Base-by-base conservation (phyloP, 495 filamentous ascomycete species). In the Aspergillus nidulans region DNA sequence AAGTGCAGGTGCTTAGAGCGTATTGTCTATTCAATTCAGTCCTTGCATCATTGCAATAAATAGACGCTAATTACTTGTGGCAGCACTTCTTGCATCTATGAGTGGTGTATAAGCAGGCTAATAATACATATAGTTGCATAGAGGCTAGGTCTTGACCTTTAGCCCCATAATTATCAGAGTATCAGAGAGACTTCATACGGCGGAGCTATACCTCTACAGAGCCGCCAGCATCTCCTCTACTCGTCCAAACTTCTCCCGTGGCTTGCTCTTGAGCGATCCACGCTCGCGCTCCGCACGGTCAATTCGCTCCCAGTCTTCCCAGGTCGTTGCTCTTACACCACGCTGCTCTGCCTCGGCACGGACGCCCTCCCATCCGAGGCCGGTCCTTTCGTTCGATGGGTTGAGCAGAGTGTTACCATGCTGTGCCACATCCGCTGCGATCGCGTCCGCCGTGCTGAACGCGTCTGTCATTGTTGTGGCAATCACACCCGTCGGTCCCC, bases 391-490 rank as follows among this genome's bases (percentile, higher is more conserved):
- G 4, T 62, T 71, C 15, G 65, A 60, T 5, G 63, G 51, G 53
- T 74, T 67, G 26, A 89, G 66, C 41, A 86, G 82, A 3, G 72
- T 71, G 36, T 43, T 64, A 9, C 64, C 57, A 1, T 12, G 41
- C 36, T 49, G 45, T 16, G 53, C 45, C 83, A 90, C 90, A 63
- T 97, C 94, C 9, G 77, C 67, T 0, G 78, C 79, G 45, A 98
- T 85, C 2, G 85, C 83, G 66, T 96, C 91, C 0, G 84, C 95
- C 1, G 91, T 96, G 16, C 81, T 79, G 63, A 97, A 97, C 0
- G 92, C 95, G 69, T 97, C 95, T 49, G 86, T 84, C 92, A 98
- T 95, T 0, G 94, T 98, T 24, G 85, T 90, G 9, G 94, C 92
- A 67, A 98, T 97, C 3, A 97, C 92, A 6, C 94, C 94, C 5